A percentile compares a stretch with the other conserved stretches of the same genome.
Evolutionary conservation across 495 filamentous ascomycete species (phyloP).

Genomic region (Podospora conica): DNA sequence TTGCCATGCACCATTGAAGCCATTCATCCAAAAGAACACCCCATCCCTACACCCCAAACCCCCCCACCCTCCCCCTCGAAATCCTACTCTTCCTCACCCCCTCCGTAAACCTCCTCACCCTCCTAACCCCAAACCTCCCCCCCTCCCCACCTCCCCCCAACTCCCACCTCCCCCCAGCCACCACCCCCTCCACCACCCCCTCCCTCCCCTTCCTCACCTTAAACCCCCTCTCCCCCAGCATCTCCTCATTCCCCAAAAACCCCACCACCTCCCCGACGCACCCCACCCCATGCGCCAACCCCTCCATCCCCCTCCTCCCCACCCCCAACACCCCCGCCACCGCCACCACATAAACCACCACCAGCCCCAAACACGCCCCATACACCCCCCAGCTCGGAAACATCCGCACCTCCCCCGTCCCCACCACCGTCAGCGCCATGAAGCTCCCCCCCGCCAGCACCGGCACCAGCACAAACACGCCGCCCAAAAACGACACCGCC

Average conservation of each 20-base stretch:
- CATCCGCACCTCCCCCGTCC: constrained; percentile 52
- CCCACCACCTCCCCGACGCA: constrained; percentile 71
- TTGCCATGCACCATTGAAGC: background rate
- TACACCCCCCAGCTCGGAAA: constrained; percentile 64
- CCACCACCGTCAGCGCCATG: constrained; percentile 62
- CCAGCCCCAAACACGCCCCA: constrained; percentile 59
- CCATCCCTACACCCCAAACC: background rate
- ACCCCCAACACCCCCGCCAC: constrained; percentile 45
- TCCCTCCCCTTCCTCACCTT: constrained; percentile 20
- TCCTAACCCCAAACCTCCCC: constrained; percentile 32
- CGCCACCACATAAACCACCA: constrained; percentile 56
- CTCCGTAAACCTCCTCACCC: constrained; percentile 37
- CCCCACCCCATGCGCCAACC: constrained; percentile 62
- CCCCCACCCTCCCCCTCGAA: constrained; percentile 1
- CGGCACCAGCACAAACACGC: constrained; percentile 61
- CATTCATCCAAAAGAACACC: background rate
- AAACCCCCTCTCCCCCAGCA: constrained; percentile 64
- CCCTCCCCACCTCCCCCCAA: constrained; percentile 24
- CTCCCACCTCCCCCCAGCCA: constrained; percentile 24
- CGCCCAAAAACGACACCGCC: constrained; percentile 57
- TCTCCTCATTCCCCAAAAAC: constrained; percentile 63
- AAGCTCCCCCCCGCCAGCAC: constrained; percentile 74
- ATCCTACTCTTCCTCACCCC: constrained; percentile 34
- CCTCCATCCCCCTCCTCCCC: constrained; percentile 45
- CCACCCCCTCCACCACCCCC: constrained; percentile 20